A percentile compares a stretch with the other conserved stretches of the same genome.
Evolutionary conservation across 352 stramenopile genomes (phyloP).

Genomic region (Phytophthora sansomeana): DNA sequence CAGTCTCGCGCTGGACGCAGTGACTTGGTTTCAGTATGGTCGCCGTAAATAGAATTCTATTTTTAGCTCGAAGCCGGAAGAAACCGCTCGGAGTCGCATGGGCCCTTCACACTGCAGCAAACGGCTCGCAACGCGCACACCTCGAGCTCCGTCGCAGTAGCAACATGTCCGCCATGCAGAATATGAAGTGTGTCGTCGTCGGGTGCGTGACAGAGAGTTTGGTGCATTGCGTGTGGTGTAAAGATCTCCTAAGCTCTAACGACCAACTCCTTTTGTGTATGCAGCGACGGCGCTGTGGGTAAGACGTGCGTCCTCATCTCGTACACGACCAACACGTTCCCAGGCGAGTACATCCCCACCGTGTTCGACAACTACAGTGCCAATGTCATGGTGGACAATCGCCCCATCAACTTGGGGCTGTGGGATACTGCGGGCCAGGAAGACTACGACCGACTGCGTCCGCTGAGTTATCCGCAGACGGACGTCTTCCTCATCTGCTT

Average conservation of each 20-base stretch:
- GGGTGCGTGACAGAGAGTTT: constrained; percentile 51
- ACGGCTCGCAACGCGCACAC: constrained; percentile 15
- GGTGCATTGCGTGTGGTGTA: background rate
- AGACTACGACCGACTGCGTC: constrained; percentile 96
- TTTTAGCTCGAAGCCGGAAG: constrained; percentile 50
- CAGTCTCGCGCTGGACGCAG: constrained; percentile 23
- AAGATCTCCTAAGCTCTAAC: background rate
- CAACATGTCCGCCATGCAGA: constrained; percentile 87
- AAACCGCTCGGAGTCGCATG: constrained; percentile 30
- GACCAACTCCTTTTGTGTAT: too few relatives aligned
- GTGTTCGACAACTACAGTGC: constrained; percentile 96
- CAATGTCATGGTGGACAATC: constrained; percentile 94
- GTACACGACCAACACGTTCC: constrained; percentile 98
- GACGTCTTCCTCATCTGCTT: constrained; percentile 98
- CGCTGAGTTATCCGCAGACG: constrained; percentile 96
- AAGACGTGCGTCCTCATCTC: constrained; percentile 98
- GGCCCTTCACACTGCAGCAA: constrained; percentile 33
- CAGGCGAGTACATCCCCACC: constrained; percentile 97
- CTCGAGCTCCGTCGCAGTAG: constrained; percentile 1
- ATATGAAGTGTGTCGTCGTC: constrained; percentile 96
- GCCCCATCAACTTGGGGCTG: constrained; percentile 96
- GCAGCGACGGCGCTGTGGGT: constrained; percentile 95
- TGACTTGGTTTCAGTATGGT: constrained; percentile 37
- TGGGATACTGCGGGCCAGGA: constrained; percentile 98
- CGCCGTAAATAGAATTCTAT: constrained; percentile 28